A percentile compares a stretch with the other conserved stretches of the same genome.
Evolutionary conservation across 441 rosid species (phyloP).

Genomic region (Rhodomyrtus psidioides): DNA sequence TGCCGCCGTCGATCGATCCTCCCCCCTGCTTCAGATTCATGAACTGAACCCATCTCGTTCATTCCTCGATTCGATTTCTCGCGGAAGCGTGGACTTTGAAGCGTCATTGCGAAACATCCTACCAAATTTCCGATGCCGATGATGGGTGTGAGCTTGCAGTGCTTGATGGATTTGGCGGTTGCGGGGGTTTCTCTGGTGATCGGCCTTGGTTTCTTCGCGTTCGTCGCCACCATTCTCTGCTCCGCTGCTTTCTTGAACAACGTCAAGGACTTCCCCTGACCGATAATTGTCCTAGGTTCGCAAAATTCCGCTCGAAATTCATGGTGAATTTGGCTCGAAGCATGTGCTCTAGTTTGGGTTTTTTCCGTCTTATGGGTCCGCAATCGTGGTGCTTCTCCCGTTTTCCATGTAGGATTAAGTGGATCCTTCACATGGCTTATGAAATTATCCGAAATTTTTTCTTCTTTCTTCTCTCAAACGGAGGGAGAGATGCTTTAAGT

Average conservation of each 20-base stretch:
- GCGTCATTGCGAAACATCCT: not conserved
- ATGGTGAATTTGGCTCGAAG: not conserved
- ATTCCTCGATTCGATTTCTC: not conserved
- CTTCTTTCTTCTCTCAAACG: not conserved
- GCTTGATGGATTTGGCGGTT: slow-evolving; percentile 46
- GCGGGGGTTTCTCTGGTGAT: slow-evolving; percentile 68
- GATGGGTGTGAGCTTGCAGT: slow-evolving; percentile 41
- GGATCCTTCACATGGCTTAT: not conserved
- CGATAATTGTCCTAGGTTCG: not conserved
- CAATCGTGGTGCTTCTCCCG: not conserved
- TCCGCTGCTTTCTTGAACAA: slow-evolving; percentile 65
- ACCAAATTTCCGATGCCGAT: not conserved
- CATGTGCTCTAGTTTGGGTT: not conserved
- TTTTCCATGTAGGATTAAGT: not conserved
- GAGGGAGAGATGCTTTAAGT: not conserved
- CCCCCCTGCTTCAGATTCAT: not conserved
- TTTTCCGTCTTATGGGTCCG: not conserved
- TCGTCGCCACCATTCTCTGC: slow-evolving; percentile 62
- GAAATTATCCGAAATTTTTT: not conserved
- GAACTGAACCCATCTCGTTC: not conserved
- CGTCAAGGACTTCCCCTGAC: slow-evolving; percentile 25
- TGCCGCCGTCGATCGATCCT: not conserved
- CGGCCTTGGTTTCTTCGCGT: slow-evolving; percentile 62
- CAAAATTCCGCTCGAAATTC: not conserved
- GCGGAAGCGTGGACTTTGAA: not conserved